phyloP scores from a whole-genome alignment of 2,329 filamentous ascomycete species.

The Ophidiomyces ophidiicola region DNA sequence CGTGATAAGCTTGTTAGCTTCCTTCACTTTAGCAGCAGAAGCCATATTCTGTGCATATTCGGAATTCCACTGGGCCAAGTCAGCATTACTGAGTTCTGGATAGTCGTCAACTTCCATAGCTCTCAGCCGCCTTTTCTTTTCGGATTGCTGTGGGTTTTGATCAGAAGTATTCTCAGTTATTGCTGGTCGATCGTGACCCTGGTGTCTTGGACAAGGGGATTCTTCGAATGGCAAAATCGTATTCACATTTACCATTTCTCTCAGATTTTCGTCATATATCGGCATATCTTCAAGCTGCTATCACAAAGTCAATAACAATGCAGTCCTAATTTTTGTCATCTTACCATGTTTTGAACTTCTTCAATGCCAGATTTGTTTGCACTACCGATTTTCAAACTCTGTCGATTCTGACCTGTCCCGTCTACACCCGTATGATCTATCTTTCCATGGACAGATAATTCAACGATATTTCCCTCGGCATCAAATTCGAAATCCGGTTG shows the following conservation, averaged over 20 bases:
- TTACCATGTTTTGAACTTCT: slow-evolving; percentile 26
- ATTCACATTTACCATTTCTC: neutral
- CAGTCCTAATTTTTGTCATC: slow-evolving; percentile 9
- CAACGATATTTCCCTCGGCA: slow-evolving; percentile 47
- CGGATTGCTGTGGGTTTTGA: slow-evolving; percentile 12
- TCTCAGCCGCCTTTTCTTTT: slow-evolving; percentile 20
- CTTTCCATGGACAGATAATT: slow-evolving; percentile 26
- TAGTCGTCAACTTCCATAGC: slow-evolving; percentile 37
- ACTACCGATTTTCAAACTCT: slow-evolving; percentile 30
- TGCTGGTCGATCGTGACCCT: neutral
- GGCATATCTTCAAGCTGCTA: slow-evolving; percentile 3
- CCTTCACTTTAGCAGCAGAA: slow-evolving; percentile 35
- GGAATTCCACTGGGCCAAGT: slow-evolving; percentile 45
- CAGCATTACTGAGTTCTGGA: slow-evolving; percentile 44
- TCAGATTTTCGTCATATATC: slow-evolving; percentile 1
- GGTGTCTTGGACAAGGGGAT: neutral
- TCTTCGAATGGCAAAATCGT: neutral
- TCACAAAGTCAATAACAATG: neutral
- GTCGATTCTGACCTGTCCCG: slow-evolving; percentile 23
- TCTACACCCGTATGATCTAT: slow-evolving; percentile 17
- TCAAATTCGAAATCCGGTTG: slow-evolving; percentile 51
- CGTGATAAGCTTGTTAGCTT: slow-evolving; percentile 28
- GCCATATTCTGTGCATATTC: slow-evolving; percentile 52
- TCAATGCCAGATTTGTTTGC: slow-evolving; percentile 33
- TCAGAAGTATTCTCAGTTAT: neutral